Evolutionary conservation across 805 yeast genomes (phyloP).

Genomic region (Spencermartinsiella europaea): DNA sequence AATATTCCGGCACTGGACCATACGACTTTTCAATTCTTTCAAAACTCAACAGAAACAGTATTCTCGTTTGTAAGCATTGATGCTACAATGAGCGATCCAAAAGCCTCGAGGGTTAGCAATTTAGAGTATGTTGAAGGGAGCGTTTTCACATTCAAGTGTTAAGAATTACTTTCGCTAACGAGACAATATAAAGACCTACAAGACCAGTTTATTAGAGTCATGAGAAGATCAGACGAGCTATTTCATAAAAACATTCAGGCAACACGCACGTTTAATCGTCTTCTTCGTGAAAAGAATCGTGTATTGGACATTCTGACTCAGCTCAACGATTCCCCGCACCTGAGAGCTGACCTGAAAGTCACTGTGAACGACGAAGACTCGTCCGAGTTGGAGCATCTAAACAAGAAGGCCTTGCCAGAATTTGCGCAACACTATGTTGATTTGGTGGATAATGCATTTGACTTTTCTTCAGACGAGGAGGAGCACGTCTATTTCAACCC

Average conservation of each 20-base stretch:
- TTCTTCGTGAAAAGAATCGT: conserved; percentile 16
- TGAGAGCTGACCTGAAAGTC: conserved; percentile 6
- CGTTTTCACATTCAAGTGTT: no score
- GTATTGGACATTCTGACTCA: conserved; percentile 14
- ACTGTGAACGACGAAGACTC: conserved; percentile 1
- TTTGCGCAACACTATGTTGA: conserved; percentile 7
- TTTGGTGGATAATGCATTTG: conserved; percentile 10
- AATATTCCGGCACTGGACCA: no score
- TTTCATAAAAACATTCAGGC: conserved; percentile 10
- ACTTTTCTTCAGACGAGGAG: conserved; percentile 16
- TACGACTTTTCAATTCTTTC: no score
- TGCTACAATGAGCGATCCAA: no score
- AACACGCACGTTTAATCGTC: conserved; percentile 15
- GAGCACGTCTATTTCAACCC: conserved; percentile 14
- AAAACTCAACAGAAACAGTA: no score
- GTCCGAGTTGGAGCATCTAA: neutral
- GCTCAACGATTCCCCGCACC: conserved; percentile 11
- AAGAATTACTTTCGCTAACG: no score
- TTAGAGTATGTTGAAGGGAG: no score
- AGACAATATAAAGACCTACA: conserved; percentile 19
- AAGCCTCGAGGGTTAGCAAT: no score
- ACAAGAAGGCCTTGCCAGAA: neutral
- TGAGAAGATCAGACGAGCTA: conserved; percentile 17
- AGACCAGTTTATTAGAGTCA: conserved; percentile 12
- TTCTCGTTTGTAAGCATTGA: no score